Evolutionary conservation across 345 rosid species (phyloP).

Genomic region (Microthlaspi erraticum): DNA sequence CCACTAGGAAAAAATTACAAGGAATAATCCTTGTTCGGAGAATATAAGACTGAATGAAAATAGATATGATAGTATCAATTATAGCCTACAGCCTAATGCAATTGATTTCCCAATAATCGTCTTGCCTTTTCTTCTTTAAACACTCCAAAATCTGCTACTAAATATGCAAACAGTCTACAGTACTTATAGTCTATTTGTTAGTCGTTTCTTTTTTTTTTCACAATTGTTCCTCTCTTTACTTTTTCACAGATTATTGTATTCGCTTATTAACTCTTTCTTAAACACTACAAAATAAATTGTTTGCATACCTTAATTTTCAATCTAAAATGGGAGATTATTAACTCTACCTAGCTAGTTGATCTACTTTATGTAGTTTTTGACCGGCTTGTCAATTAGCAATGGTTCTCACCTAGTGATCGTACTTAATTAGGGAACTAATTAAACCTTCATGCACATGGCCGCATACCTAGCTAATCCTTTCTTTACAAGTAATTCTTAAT

Average conservation of each 20-base stretch:
- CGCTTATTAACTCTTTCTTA: not conserved
- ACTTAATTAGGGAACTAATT: conserved; percentile 37
- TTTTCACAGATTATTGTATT: not conserved
- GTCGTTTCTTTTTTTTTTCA: not conserved
- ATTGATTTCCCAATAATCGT: not conserved
- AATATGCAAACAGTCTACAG: not conserved
- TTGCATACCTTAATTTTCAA: conserved; percentile 1
- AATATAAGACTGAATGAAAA: not conserved
- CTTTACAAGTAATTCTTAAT: conserved; percentile 43
- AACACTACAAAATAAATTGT: not conserved
- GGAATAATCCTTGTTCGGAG: not conserved
- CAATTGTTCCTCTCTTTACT: not conserved
- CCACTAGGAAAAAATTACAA: conserved; percentile 2
- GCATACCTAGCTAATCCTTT: conserved; percentile 38
- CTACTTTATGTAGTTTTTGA: not conserved
- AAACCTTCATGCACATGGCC: conserved; percentile 46
- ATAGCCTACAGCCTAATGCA: not conserved
- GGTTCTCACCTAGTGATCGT: too few relatives aligned
- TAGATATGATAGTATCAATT: not conserved
- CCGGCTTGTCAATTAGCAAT: conserved; percentile 15
- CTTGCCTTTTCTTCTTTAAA: not conserved
- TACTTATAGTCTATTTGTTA: not conserved
- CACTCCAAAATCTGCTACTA: not conserved
- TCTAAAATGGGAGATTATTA: not conserved
- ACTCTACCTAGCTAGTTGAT: not conserved